Percentiles rank a stretch among this genome's conserved stretches.
Conservation (phyloP, 2,329 filamentous ascomycete species). For the Fusarium aywerte region DNA sequence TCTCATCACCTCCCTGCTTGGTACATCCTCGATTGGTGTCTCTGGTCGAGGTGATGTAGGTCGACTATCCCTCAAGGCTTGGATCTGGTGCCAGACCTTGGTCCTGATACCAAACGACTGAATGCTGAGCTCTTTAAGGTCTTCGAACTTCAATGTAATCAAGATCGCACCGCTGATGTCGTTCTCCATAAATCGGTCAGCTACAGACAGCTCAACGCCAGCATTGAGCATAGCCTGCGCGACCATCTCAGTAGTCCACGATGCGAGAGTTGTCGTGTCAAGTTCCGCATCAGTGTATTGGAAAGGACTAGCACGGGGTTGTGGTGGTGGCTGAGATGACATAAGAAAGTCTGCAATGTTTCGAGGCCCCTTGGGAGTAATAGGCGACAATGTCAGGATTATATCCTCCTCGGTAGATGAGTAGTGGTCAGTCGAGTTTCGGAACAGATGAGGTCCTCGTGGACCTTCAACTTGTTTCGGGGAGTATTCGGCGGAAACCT, state of each 20-base stretch:
- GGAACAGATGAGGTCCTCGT: constrained; percentile 86
- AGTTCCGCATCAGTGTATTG: constrained; percentile 67
- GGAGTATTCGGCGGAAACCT: constrained; percentile 69
- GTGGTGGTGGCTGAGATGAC: constrained; percentile 39
- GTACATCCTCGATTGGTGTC: constrained; percentile 71
- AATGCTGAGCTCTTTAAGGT: constrained; percentile 83
- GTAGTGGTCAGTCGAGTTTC: constrained; percentile 65
- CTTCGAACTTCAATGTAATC: constrained; percentile 91
- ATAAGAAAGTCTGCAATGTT: constrained; percentile 44
- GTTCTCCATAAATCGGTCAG: constrained; percentile 88
- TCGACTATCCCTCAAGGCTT: constrained; percentile 69
- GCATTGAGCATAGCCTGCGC: constrained; percentile 87
- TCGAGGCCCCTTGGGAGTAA: constrained; percentile 72
- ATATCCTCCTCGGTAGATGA: constrained; percentile 57
- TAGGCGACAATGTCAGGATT: constrained; percentile 75
- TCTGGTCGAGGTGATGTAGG: constrained; percentile 63
- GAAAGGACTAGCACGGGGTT: constrained; percentile 62
- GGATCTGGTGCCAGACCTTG: constrained; percentile 83
- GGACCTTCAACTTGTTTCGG: constrained; percentile 80
- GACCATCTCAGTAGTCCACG: constrained; percentile 80
- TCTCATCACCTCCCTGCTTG: constrained; percentile 61
- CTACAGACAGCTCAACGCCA: constrained; percentile 79
- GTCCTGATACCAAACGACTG: constrained; percentile 84
- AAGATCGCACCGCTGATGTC: constrained; percentile 91
- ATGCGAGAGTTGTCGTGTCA: constrained; percentile 67